Base-by-base conservation (phyloP, 2,329 filamentous ascomycete species). In the Trichoderma afroharzianum region DNA sequence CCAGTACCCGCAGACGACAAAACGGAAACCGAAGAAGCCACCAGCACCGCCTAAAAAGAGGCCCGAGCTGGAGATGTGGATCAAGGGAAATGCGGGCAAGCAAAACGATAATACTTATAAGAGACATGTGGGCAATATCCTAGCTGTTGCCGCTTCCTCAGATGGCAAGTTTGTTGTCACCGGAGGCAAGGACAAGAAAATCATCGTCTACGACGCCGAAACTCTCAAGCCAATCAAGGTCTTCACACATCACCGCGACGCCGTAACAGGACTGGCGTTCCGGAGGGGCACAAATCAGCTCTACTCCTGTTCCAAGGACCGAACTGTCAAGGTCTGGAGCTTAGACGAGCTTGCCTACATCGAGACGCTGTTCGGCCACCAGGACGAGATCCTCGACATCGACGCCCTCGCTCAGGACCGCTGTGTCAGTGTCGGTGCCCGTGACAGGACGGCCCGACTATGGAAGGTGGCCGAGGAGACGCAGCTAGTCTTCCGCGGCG, bases 391-490 rank as follows among this genome's bases (percentile, higher is more conserved):
- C 6, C 87, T 95, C 47, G 93, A 94, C 78, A 89, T 99, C 69
- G 92, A 93, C 74, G 92, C 93, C 26, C 87, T 97, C 73, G 91
- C 92, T 2, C 90, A 94, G 76, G 96, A 98, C 81, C 91, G 94
- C 63, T 98, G 96, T 79, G 87, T 98, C 72, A 96, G 92, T 73
- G 96, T 97, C 21, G 96, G 96, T 70, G 92, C 94, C 6, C 88
- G 96, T 74, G 96, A 99, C 80, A 91, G 95, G 71, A 98, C 95
- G 2, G 96, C 95, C 50, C 88, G 96, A 72, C 83, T 97, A 76
- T 99, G 96, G 96, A 98, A 98, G 82, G 95, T 99, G 1, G 90
- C 93, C 5, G 96, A 99, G 77, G 95, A 99, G 83, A 93, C 92
- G 1, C 96, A 99, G 80, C 88, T 99, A 7, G 95, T 98, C 2